Conservation (phyloP, 1,139 yeast genomes). For the Nematodospora anomalae region DNA sequence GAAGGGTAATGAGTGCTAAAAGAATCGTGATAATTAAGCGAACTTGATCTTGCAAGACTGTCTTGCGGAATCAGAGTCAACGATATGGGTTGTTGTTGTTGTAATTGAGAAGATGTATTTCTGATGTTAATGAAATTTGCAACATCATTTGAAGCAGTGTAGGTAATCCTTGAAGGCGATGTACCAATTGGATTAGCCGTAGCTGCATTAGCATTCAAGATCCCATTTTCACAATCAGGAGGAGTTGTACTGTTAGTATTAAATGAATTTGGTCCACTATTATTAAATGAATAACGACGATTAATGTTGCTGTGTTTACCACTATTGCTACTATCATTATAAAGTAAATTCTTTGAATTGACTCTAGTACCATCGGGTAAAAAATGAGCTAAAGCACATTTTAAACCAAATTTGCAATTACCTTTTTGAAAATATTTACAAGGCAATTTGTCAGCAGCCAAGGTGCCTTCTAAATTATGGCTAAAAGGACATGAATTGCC, state of each 20-base stretch:
- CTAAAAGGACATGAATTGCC: conserved; percentile 91
- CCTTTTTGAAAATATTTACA: conserved; percentile 95
- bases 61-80: conserved; percentile 8
- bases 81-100: conserved; percentile 7
- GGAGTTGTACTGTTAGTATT: conserved; percentile 4
- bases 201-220: not conserved
- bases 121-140: conserved; percentile 12
- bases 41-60: conserved; percentile 9
- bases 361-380: conserved; percentile 86
- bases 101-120: conserved; percentile 2
- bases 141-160: conserved; percentile 4
- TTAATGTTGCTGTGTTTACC: not conserved
- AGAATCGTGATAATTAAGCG: conserved; percentile 2
- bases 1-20: not conserved
- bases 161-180: conserved; percentile 3
- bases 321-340: conserved; percentile 7
- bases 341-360: conserved; percentile 44
- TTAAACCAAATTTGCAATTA: conserved; percentile 88
- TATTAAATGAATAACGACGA: not conserved
- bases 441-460: conserved; percentile 65
- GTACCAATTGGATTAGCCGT: not conserved
- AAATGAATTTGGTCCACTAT: not conserved
- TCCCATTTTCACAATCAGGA: conserved; percentile 6
- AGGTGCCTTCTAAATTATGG: conserved; percentile 64
- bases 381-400: conserved; percentile 91